Evolutionary conservation across 495 filamentous ascomycete species (phyloP).

Genomic region (Lophiotrema nucula): DNA sequence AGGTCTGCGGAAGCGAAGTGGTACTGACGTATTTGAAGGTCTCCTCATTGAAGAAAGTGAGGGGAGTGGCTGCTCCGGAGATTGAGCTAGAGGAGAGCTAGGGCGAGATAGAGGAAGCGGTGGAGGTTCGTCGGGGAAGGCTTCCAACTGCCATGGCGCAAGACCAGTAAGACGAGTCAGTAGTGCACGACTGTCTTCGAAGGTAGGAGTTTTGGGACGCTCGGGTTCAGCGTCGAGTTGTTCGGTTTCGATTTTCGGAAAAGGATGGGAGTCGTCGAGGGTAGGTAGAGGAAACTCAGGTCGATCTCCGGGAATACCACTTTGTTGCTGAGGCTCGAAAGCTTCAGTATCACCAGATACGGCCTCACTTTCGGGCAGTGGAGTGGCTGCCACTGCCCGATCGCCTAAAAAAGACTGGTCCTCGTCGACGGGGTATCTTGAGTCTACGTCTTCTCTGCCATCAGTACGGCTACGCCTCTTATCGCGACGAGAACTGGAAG

Average conservation of each 20-base stretch:
- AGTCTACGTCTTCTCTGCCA: constrained; percentile 16
- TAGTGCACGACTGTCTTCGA: constrained; percentile 29
- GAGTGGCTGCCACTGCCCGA: constrained; percentile 45
- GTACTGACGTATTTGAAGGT: constrained; percentile 39
- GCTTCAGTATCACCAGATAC: constrained; percentile 11
- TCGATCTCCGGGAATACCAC: constrained; percentile 30
- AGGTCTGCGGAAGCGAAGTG: constrained; percentile 38
- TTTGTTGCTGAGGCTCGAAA: constrained; percentile 6
- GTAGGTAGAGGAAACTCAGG: constrained; percentile 30
- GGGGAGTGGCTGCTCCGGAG: constrained; percentile 16
- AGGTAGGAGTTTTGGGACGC: constrained; percentile 23
- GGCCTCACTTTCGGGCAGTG: constrained; percentile 35
- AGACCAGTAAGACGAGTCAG: constrained; percentile 26
- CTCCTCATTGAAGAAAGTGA: constrained; percentile 14
- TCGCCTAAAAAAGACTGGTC: constrained; percentile 47
- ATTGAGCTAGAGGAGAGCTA: constrained; percentile 7
- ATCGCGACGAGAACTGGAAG: constrained; percentile 21
- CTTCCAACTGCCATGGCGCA: constrained; percentile 18
- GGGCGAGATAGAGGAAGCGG: constrained; percentile 10
- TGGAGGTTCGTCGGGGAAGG: constrained; percentile 23
- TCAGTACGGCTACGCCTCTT: constrained; percentile 27
- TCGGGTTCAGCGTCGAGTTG: constrained; percentile 1
- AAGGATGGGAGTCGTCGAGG: constrained; percentile 24
- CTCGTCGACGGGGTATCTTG: constrained; percentile 13
- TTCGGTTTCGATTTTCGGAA: too few relatives aligned